These are phyloP conservation scores for Deinandra increscens DNA, from an alignment of 129 eudicot genomes.

Conservation along the genomic window DNA sequence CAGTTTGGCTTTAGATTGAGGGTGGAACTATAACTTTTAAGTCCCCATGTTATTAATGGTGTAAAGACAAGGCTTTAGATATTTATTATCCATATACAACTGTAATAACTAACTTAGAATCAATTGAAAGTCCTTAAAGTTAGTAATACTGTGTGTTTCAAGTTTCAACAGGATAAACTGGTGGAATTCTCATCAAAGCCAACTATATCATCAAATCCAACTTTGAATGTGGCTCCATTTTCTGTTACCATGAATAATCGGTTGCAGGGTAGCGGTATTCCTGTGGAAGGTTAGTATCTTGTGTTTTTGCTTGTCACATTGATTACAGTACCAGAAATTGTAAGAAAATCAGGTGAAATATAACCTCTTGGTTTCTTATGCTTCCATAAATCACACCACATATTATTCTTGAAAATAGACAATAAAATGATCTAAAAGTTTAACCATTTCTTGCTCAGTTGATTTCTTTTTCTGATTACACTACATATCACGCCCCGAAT, in stretches of 20 bases:
- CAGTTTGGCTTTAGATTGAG: background rate
- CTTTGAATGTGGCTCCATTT: slow-evolving; percentile 53
- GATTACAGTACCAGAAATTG: background rate
- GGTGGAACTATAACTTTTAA: no score
- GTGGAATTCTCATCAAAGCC: slow-evolving; percentile 53
- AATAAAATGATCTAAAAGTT: no score
- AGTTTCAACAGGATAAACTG: slow-evolving; percentile 64
- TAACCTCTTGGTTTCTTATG: no score
- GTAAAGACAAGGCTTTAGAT: background rate
- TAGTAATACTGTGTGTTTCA: background rate
- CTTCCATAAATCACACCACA: no score
- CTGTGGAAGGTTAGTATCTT: slow-evolving; percentile 56
- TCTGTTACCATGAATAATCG: slow-evolving; percentile 46
- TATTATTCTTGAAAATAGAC: no score
- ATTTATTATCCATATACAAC: background rate
- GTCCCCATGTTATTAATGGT: no score
- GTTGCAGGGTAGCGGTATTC: slow-evolving; percentile 41
- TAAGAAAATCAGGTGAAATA: no score
- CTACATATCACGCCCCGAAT: background rate
- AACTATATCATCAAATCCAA: slow-evolving; percentile 51
- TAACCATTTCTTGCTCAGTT: no score
- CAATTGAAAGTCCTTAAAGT: background rate
- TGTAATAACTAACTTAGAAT: background rate
- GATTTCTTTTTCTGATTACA: background rate
- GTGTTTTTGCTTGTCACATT: background rate